These are phyloP conservation scores for Trichosporon ovoides DNA, from an alignment of 1,284 basidiomycete genomes.

Conservation along the genomic window DNA sequence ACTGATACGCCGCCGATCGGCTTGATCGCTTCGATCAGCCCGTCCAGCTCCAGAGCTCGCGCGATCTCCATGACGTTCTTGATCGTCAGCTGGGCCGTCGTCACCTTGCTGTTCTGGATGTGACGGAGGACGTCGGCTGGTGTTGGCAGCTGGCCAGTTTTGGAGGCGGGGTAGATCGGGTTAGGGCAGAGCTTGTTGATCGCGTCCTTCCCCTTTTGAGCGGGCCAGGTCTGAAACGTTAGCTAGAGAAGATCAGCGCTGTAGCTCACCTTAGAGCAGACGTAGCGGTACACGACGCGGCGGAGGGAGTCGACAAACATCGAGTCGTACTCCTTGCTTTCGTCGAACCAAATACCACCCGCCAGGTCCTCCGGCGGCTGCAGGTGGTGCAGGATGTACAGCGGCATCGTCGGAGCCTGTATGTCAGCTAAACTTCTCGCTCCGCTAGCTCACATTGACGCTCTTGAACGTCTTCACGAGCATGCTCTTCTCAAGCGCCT, in stretches of 20 bases:
- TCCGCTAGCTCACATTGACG: constrained; percentile 44
- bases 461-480: constrained; percentile 45
- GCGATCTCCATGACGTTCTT: constrained; percentile 48
- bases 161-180: constrained; percentile 31
- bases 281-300: constrained; percentile 28
- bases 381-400: constrained; percentile 38
- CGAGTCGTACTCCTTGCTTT: constrained; percentile 44
- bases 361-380: constrained; percentile 44
- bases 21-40: constrained; percentile 44
- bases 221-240: constrained; percentile 26
- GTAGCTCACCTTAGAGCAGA: constrained; percentile 33
- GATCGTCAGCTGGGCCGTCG: constrained; percentile 32
- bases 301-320: constrained; percentile 38
- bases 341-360: constrained; percentile 48
- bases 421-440: constrained; percentile 2
- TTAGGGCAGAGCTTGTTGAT: constrained; percentile 22
- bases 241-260: too few relatives aligned
- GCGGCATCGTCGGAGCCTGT: constrained; percentile 40
- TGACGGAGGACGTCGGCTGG: constrained; percentile 33
- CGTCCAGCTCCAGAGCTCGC: constrained; percentile 46
- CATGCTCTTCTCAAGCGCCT: constrained; percentile 36
- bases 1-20: constrained; percentile 35
- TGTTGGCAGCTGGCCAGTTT: constrained; percentile 30
- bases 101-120: constrained; percentile 32
- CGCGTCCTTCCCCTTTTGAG: constrained; percentile 18